Base-by-base conservation (phyloP, 1,139 yeast species). In the Scheffersomyces quercinus region DNA sequence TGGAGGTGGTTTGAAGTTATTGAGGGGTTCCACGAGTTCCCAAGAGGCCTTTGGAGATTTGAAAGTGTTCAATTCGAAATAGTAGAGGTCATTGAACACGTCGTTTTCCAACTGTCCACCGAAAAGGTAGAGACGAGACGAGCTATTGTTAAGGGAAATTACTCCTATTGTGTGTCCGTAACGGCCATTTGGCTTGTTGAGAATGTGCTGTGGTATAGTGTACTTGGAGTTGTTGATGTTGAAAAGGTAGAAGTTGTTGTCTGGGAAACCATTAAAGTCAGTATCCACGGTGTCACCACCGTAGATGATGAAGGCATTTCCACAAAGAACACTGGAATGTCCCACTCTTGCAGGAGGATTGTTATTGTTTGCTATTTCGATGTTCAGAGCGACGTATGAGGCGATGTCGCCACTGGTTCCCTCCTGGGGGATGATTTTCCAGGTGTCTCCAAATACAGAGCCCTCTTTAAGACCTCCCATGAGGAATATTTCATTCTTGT, bases 281-380 rank as follows among this genome's bases (percentile, higher is more conserved):
- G 93, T 87, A 55, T 87, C 89, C 41, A 83, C 88, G 1, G 98
- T 93, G 60, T 93, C 99, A 56, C 99, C 99, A 37, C 98, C 99
- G 67, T 88, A 93, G 16, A 93, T 82, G 39, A 93, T 90, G 58
- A 86, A 93, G 0, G 99, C 99, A 60, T 91, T 93, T 11, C 99
- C 99, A 51, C 96, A 85, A 30, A 93, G 75, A 16, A 93, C 87
- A 3, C 96, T 80, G 1, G 97, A 89, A 64, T 95, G 99, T 1
- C 99, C 98, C 5, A 93, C 97, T 55, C 99, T 82, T 28, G 99
- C 97, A 14, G 96, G 93, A 2, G 97, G 97, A 26, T 89, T 82
- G 48, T 70, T 73, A 49, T 63, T 64, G 55, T 72, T 73, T 33
- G 64, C 68, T 26, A 73, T 59, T 46, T 85, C 93, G 29, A 93